Percentiles rank a stretch among this genome's conserved stretches.
phyloP scores from a whole-genome alignment of 352 stramenopile genomes.

The Pythium brassicae region DNA sequence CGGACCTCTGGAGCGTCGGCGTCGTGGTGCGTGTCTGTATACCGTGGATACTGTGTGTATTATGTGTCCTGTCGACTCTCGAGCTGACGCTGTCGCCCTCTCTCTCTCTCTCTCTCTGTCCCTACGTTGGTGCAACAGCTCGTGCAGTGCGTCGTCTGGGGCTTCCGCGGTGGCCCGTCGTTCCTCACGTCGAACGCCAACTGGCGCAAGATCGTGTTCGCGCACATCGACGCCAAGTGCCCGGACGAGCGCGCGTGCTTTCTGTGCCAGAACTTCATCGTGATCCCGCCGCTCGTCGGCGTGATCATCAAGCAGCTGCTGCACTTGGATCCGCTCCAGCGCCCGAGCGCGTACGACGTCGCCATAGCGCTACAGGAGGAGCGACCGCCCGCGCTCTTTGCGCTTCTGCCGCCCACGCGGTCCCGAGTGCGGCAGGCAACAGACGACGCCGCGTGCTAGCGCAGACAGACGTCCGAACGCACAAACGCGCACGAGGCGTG shows the following conservation, averaged over 20 bases:
- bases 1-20: slow-evolving; percentile 76
- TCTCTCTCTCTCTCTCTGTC: slow-evolving; percentile 7
- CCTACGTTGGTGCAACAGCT: slow-evolving; percentile 27
- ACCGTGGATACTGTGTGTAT: background rate
- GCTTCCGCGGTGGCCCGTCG: slow-evolving; percentile 61
- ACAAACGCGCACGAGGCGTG: too few species aligned
- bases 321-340: slow-evolving; percentile 57
- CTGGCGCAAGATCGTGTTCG: slow-evolving; percentile 73
- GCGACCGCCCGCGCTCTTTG: slow-evolving; percentile 48
- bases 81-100: too few species aligned
- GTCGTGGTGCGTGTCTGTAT: slow-evolving; percentile 58
- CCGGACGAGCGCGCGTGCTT: slow-evolving; percentile 42
- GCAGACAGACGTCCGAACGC: too few species aligned
- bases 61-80: background rate
- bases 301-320: slow-evolving; percentile 78
- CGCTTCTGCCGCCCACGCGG: slow-evolving; percentile 13
- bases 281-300: slow-evolving; percentile 67
- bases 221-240: slow-evolving; percentile 66
- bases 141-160: slow-evolving; percentile 79
- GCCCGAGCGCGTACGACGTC: slow-evolving; percentile 71
- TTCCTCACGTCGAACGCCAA: slow-evolving; percentile 55
- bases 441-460: background rate
- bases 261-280: slow-evolving; percentile 77
- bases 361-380: slow-evolving; percentile 67
- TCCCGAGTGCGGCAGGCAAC: background rate